A percentile compares a stretch with the other conserved stretches of the same genome.
These are phyloP conservation scores for Chalciporus piperatus DNA, from an alignment of 768 basidiomycete genomes.

Conservation along the genomic window DNA sequence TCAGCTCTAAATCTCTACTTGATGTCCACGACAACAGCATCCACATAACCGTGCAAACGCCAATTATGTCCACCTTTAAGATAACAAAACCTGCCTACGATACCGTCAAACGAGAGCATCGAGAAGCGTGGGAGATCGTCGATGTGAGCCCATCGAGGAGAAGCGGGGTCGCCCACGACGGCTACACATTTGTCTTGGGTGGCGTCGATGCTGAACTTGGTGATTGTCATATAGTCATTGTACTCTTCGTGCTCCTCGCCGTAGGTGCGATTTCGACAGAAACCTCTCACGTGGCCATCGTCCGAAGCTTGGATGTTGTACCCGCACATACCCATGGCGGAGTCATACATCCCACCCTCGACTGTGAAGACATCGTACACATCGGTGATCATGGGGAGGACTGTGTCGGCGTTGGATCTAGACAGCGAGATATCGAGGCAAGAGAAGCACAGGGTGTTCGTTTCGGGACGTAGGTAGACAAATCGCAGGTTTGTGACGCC, in stretches of 20 bases:
- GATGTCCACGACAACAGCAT: neutral
- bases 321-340: neutral
- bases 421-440: slow-evolving; percentile 1
- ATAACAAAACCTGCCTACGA: slow-evolving; percentile 3
- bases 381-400: neutral
- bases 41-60: neutral
- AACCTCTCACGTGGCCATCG: slow-evolving; percentile 6
- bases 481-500: neutral
- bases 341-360: neutral
- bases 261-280: neutral
- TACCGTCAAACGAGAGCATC: slow-evolving; percentile 1
- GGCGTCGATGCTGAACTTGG: slow-evolving; percentile 8
- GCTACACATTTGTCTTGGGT: slow-evolving; percentile 1
- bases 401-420: neutral
- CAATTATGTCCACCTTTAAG: neutral
- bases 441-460: neutral
- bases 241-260: neutral
- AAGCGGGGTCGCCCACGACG: neutral
- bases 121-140: neutral
- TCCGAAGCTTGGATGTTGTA: slow-evolving; percentile 2
- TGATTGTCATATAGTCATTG: neutral
- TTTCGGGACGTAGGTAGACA: neutral
- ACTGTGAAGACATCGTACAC: slow-evolving; percentile 1
- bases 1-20: neutral
- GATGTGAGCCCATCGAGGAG: neutral